phyloP scores from a whole-genome alignment of 306 rosid genomes.

The Pueraria montana region DNA sequence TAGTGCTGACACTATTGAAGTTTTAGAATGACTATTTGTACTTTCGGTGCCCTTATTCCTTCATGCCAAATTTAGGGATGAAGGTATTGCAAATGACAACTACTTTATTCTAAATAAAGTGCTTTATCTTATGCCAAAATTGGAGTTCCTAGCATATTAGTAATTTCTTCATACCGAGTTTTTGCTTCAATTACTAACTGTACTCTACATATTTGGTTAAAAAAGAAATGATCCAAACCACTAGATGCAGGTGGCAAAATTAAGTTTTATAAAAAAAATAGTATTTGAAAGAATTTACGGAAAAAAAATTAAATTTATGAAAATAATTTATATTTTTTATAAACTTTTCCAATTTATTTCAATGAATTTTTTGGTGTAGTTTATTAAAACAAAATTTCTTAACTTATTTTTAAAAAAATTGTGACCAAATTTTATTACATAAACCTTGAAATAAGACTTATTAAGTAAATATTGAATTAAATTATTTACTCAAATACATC shows the following conservation, averaged over 20 bases:
- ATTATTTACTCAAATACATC: no score
- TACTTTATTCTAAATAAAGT: not conserved
- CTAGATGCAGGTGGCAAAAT: not conserved
- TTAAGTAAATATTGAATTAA: no score
- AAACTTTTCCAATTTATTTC: not conserved
- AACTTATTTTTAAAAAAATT: no score
- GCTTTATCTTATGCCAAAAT: not conserved
- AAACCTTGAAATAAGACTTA: no score
- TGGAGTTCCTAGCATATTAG: not conserved
- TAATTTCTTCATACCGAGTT: not conserved
- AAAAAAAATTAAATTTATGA: no score
- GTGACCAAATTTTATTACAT: no score
- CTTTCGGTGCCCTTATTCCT: not conserved
- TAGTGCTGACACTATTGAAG: no score
- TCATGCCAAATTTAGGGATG: not conserved
- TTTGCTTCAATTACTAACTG: not conserved
- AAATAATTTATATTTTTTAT: not conserved
- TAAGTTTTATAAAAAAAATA: not conserved
- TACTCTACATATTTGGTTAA: not conserved
- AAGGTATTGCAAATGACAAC: not conserved
- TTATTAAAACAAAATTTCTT: no score
- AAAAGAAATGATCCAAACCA: not conserved
- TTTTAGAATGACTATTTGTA: not conserved
- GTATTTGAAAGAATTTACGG: not conserved
- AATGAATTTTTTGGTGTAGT: not conserved